phyloP scores from a whole-genome alignment of 371 early-diverging fungal genomes.

The Syncephalastrum contaminatum region DNA sequence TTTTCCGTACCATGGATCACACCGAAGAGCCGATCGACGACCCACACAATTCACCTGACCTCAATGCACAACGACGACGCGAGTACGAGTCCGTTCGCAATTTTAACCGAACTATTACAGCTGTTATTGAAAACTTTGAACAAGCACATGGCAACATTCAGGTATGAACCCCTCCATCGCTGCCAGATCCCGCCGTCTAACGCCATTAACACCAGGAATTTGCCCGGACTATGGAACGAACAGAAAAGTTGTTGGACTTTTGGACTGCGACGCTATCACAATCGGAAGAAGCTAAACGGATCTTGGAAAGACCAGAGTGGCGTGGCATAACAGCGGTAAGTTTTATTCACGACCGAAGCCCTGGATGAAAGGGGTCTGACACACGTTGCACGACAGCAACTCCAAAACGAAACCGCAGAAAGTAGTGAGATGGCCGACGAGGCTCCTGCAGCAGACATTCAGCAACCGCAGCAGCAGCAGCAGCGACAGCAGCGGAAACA shows the following conservation, averaged over 20 bases:
- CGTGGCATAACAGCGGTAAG: background rate
- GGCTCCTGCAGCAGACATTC: too few relatives aligned
- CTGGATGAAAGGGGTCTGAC: too few relatives aligned
- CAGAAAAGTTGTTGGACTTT: conserved; percentile 33
- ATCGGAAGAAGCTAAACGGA: conserved; percentile 33
- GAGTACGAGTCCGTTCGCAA: conserved; percentile 30
- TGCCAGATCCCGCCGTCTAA: background rate
- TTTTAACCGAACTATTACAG: conserved; percentile 28
- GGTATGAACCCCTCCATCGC: conserved; percentile 1
- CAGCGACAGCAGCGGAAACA: too few relatives aligned
- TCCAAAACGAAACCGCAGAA: too few relatives aligned
- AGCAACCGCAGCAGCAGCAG: too few relatives aligned
- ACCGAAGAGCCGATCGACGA: conserved; percentile 25
- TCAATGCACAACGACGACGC: conserved; percentile 24
- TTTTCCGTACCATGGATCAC: conserved; percentile 15
- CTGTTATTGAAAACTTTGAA: conserved; percentile 23
- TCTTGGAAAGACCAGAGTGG: conserved; percentile 35
- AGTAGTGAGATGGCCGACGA: too few relatives aligned
- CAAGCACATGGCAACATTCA: conserved; percentile 18
- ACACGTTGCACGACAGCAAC: too few relatives aligned
- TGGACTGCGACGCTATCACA: conserved; percentile 38
- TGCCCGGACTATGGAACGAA: conserved; percentile 28
- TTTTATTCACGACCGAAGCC: too few relatives aligned
- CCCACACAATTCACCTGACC: conserved; percentile 27
- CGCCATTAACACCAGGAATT: conserved; percentile 18